phyloP scores from a whole-genome alignment of 2,329 filamentous ascomycete species.

The Curvularia sp. region DNA sequence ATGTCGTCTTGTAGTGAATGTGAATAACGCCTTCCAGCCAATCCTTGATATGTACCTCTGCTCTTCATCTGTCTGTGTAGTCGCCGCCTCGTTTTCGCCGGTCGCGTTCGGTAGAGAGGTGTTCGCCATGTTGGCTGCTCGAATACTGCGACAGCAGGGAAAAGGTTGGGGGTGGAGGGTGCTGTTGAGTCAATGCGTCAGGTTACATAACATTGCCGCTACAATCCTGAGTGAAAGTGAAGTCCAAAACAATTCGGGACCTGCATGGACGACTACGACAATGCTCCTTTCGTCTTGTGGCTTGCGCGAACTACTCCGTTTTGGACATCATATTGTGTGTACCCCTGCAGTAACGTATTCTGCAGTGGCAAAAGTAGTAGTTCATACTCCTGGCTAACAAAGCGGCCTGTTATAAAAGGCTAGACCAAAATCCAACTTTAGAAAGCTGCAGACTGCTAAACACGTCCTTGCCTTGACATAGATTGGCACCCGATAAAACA shows the following conservation, averaged over 20 bases:
- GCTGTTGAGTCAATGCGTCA: constrained; percentile 9
- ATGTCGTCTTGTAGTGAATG: constrained; percentile 72
- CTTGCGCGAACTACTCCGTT: background rate
- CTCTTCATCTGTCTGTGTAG: constrained; percentile 27
- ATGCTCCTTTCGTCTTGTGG: background rate
- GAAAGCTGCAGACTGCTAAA: background rate
- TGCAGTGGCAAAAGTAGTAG: background rate
- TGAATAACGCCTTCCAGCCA: constrained; percentile 69
- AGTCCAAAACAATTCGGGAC: constrained; percentile 4
- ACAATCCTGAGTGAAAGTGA: constrained; percentile 19
- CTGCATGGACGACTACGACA: background rate
- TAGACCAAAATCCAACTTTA: background rate
- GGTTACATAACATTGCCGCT: constrained; percentile 7
- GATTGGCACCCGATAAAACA: background rate
- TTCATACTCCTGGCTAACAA: background rate
- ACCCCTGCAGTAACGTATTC: too few relatives aligned
- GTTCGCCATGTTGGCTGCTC: constrained; percentile 23
- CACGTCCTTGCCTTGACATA: background rate
- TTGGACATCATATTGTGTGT: background rate
- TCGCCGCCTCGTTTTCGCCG: constrained; percentile 23
- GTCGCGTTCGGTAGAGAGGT: constrained; percentile 18
- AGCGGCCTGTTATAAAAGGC: background rate
- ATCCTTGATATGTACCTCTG: constrained; percentile 27
- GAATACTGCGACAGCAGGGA: background rate
- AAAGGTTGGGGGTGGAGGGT: background rate